Evolutionary conservation across 768 basidiomycete species (phyloP), one percentile per base, ranked within the genome.

Genomic region (Calvatia gigantea): DNA sequence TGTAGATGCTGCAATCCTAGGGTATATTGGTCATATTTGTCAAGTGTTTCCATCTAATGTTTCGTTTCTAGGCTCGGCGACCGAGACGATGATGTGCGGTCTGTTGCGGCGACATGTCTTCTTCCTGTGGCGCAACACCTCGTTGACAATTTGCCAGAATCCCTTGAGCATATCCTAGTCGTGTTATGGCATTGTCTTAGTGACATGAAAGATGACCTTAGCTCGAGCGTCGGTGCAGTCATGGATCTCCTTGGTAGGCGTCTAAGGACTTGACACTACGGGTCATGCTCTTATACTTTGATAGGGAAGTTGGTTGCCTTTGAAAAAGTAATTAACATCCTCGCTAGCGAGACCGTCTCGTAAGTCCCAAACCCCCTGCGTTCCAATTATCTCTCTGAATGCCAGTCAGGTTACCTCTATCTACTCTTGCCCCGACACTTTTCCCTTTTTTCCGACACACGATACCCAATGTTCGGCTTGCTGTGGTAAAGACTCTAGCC

Each of bases 401-500:
- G 6, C 4, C 29, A n/a, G 58, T 9, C 58, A 94, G 92, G n/a
- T 75, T 86, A 44, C 88, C 93, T 3, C 78, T 98, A 28, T 78
- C 85, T n/a, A 80, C 80, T 2, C 81, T 97, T 54, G 89, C 95
- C 5, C 89, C 90, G 2, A 91, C 89, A 1, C 74, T 96, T 4
- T 98, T 93, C 72, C 92, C 96, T 3, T 98, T 96, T 78, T 95
- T 98, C 73, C 91, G 97, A 15, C 97, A 99, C 69, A 95, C 96
- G 0, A 98, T 99, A 63, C 72, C 89, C 1, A 88, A 87, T 58
- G 97, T 99, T 52, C 91, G 97, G 6, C 78, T 95, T 12, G 88
- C 97, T 2, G 95, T 98, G 2, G 89, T 95, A 42, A 87, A 91
- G 57, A 94, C 94, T 0, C 74, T 98, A 8, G 80, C 85, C 53